These are phyloP conservation scores for Halophytophthora batemanensis DNA, from an alignment of 352 stramenopile genomes.

Conservation along the genomic window DNA sequence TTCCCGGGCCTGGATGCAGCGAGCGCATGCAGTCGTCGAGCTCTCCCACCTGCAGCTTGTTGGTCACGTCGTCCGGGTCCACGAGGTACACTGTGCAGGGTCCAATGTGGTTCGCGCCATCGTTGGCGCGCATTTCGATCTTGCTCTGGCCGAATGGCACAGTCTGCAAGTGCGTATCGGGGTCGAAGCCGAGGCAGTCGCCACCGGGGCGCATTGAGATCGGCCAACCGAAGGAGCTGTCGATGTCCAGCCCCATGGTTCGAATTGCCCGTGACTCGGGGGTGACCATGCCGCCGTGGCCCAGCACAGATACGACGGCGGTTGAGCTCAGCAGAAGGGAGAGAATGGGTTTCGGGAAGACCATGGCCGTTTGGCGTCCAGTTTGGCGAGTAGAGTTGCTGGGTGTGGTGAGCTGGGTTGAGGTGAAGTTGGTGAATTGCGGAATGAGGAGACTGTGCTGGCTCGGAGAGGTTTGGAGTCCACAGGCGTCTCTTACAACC, in stretches of 20 bases:
- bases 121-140: constrained; percentile 38
- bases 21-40: constrained; percentile 44
- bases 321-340: constrained; percentile 3
- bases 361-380: constrained; percentile 5
- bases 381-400: constrained; percentile 1
- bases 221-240: constrained; percentile 31
- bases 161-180: constrained; percentile 28
- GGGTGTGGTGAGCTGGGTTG: neutral
- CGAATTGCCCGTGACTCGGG: constrained; percentile 31
- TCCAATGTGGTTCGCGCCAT: constrained; percentile 41
- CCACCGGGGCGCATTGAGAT: constrained; percentile 30
- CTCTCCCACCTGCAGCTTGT: constrained; percentile 30
- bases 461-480: too few species aligned
- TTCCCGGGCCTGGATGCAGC: constrained; percentile 24
- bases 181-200: constrained; percentile 32
- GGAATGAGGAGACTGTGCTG: constrained; percentile 4
- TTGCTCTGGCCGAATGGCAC: constrained; percentile 27
- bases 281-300: constrained; percentile 33
- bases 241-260: constrained; percentile 37
- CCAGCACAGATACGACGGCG: constrained; percentile 4
- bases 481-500: too few species aligned
- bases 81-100: constrained; percentile 36
- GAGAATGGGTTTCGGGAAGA: constrained; percentile 2
- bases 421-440: constrained; percentile 6
- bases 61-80: constrained; percentile 21